Evolutionary conservation across 139 green algal species (phyloP).

Genomic region (Chlorella ohadii): DNA sequence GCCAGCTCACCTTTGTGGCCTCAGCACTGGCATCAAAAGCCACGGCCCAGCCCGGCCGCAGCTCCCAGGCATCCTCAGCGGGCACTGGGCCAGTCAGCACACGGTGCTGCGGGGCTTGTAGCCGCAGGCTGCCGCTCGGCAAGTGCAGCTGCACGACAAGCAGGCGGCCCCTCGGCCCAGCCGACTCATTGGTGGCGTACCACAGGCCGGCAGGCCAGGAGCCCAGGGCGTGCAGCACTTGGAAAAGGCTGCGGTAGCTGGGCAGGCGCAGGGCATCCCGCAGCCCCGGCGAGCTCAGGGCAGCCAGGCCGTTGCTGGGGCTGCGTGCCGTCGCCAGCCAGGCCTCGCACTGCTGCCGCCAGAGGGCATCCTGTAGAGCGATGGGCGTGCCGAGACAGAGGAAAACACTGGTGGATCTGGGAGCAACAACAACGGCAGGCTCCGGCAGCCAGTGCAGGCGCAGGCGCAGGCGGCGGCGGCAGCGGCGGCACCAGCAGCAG

Average conservation of each 20-base stretch:
- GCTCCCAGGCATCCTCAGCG: background rate
- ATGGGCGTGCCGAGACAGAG: no score
- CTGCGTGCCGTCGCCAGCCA: background rate
- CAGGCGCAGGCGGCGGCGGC: no score
- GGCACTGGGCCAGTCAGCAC: background rate
- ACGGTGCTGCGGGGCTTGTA: background rate
- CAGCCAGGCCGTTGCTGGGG: background rate
- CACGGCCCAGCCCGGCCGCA: background rate
- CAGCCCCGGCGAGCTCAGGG: background rate
- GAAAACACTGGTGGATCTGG: no score
- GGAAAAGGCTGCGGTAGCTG: background rate
- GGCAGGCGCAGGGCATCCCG: background rate
- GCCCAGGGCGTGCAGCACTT: background rate
- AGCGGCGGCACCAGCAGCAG: no score
- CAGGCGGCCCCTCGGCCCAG: background rate
- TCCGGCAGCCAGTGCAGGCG: no score
- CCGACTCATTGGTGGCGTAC: background rate
- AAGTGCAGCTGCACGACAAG: background rate
- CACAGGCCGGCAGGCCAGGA: conserved; percentile 12
- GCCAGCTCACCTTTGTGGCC: background rate
- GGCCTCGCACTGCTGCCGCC: conserved; percentile 5
- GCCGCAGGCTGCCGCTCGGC: background rate
- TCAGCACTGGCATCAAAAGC: background rate
- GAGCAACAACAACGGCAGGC: no score
- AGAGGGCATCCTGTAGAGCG: conserved; percentile 3